Conservation (phyloP, 257 asterid species). For the Salvia rosmarinus region DNA sequence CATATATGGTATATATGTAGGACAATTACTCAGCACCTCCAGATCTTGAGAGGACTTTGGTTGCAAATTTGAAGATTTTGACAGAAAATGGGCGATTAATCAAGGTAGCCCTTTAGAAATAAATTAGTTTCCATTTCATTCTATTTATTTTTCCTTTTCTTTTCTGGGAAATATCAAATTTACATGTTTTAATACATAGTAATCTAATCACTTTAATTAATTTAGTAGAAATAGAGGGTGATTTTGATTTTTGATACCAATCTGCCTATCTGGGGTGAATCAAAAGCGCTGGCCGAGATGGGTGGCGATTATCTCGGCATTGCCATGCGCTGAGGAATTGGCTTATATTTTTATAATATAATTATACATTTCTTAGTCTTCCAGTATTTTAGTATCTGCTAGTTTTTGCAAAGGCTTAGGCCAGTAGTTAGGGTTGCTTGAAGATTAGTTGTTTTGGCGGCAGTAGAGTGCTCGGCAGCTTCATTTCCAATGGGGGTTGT, state of each 20-base stretch:
- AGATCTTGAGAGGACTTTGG: constrained; percentile 63
- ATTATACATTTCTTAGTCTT: background rate
- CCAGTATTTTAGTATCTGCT: background rate
- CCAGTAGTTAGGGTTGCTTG: constrained; percentile 1
- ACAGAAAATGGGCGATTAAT: constrained; percentile 69
- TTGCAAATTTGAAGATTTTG: constrained; percentile 67
- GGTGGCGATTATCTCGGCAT: too few species aligned
- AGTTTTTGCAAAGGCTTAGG: background rate
- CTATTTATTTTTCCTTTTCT: background rate
- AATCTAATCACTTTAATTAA: background rate
- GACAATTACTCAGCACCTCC: constrained; percentile 62
- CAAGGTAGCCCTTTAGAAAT: constrained; percentile 59
- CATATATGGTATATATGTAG: constrained; percentile 47
- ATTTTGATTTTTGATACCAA: background rate
- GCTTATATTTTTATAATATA: background rate
- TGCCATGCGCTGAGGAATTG: background rate
- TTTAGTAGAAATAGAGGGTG: constrained; percentile 13
- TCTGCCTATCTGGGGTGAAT: background rate
- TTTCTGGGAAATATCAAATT: constrained; percentile 13
- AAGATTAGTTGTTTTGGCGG: background rate
- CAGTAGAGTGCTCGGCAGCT: background rate
- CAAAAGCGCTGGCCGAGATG: background rate
- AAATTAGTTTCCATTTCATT: background rate
- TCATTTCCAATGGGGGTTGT: background rate
- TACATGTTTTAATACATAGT: background rate